A percentile compares a stretch with the other conserved stretches of the same genome.
Conservation (phyloP, 108 stramenopile genomes). For the Nitzschia sp. region DNA sequence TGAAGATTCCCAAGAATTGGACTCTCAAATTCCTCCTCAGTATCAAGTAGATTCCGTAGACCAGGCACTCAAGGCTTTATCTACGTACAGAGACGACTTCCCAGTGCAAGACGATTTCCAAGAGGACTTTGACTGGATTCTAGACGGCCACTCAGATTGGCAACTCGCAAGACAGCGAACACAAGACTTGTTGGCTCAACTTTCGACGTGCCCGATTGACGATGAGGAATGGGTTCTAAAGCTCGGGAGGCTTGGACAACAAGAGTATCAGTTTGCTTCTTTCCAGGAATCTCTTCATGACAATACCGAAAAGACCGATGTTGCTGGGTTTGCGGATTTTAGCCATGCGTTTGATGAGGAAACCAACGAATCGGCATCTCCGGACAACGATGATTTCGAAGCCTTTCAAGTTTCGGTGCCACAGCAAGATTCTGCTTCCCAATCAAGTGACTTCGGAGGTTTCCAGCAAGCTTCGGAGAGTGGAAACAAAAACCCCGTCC, state of each 20-base stretch:
- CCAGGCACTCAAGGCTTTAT: conserved; percentile 5
- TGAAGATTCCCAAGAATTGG: neutral
- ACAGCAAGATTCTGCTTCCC: neutral
- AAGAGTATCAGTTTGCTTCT: conserved; percentile 39
- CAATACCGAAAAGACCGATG: neutral
- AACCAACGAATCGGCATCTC: too few species aligned
- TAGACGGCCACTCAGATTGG: conserved; percentile 27
- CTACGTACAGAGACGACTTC: conserved; percentile 9
- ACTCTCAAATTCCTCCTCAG: neutral
- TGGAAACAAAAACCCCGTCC: neutral
- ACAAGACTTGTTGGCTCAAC: conserved; percentile 7
- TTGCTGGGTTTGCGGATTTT: too few species aligned
- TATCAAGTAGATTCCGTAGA: conserved; percentile 2
- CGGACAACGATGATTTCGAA: neutral
- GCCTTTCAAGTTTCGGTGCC: conserved; percentile 6
- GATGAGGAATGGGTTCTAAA: conserved; percentile 3
- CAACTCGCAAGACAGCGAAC: neutral
- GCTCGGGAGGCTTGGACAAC: conserved; percentile 14
- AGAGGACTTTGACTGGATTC: conserved; percentile 14
- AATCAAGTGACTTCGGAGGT: neutral
- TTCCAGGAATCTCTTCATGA: conserved; percentile 1
- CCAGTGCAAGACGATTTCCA: neutral
- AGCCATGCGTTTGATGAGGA: too few species aligned
- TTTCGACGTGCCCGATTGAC: neutral
- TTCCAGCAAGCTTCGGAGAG: neutral